These are phyloP conservation scores for Fusarium sp. DNA, from an alignment of 2,329 filamentous ascomycete species.

Conservation along the genomic window DNA sequence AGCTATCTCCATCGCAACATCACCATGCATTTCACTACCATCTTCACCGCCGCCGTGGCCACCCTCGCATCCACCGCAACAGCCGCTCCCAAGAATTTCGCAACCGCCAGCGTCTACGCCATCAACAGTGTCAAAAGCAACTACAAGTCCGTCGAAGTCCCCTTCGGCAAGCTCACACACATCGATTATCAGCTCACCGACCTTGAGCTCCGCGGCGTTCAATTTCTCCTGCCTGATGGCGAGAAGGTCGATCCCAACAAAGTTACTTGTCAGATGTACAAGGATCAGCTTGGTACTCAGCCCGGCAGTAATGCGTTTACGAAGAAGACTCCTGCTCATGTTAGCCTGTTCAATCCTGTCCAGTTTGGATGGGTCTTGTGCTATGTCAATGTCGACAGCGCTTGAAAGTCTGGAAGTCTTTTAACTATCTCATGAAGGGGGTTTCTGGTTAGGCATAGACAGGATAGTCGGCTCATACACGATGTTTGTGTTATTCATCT, in stretches of 20 bases:
- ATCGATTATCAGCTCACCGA: not conserved
- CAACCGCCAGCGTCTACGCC: slow-evolving; percentile 1
- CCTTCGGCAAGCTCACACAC: not conserved
- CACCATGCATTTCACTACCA: not conserved
- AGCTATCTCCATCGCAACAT: too few species aligned
- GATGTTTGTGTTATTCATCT: too few species aligned
- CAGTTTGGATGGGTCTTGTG: not conserved
- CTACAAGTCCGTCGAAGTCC: not conserved
- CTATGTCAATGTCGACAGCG: not conserved
- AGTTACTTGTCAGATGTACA: slow-evolving; percentile 37
- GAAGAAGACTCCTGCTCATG: not conserved
- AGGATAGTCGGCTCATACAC: too few species aligned
- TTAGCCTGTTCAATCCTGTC: not conserved
- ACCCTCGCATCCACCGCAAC: not conserved
- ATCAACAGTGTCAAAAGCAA: not conserved
- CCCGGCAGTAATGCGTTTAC: slow-evolving; percentile 30
- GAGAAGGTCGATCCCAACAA: slow-evolving; percentile 1
- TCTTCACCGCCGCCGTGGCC: not conserved
- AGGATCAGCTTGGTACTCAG: slow-evolving; percentile 28
- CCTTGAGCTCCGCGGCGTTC: not conserved
- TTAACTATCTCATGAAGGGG: too few species aligned
- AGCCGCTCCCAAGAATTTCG: not conserved
- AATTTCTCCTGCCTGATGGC: not conserved
- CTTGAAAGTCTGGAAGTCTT: too few species aligned
- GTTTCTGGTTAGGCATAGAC: too few species aligned